Conservation (phyloP, 345 rosid genomes). For the Citrus australasica region DNA sequence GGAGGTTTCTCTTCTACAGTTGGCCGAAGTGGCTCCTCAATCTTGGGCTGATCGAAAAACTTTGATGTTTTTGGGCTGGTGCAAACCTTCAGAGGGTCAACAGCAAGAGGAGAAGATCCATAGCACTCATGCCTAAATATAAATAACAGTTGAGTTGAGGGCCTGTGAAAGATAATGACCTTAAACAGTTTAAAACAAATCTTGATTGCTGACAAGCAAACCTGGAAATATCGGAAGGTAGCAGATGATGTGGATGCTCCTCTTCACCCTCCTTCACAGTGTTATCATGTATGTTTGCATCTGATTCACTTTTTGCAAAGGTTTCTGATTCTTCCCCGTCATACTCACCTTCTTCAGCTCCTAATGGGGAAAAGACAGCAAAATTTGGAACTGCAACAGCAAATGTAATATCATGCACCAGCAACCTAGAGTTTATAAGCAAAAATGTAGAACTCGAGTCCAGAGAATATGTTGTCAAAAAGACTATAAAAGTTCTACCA, state of each 20-base stretch:
- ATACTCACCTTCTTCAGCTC: slow-evolving; percentile 25
- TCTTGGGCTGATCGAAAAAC: slow-evolving; percentile 18
- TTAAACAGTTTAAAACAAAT: background rate
- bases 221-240: slow-evolving; percentile 27
- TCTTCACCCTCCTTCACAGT: slow-evolving; percentile 12
- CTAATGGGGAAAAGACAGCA: slow-evolving; percentile 6
- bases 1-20: slow-evolving; percentile 33
- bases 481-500: background rate
- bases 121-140: slow-evolving; percentile 15
- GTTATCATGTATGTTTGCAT: slow-evolving; percentile 1
- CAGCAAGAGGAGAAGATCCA: slow-evolving; percentile 15
- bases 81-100: slow-evolving; percentile 13
- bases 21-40: slow-evolving; percentile 18
- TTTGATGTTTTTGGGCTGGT: slow-evolving; percentile 11
- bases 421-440: slow-evolving; percentile 1
- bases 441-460: background rate
- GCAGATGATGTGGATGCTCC: slow-evolving; percentile 25
- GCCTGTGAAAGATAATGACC: slow-evolving; percentile 8
- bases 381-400: background rate
- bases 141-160: slow-evolving; percentile 6
- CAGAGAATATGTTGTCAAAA: background rate
- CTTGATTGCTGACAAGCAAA: slow-evolving; percentile 4
- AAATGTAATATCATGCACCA: background rate
- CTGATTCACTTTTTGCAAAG: slow-evolving; percentile 17
- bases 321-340: slow-evolving; percentile 24